Base-by-base conservation (phyloP, 2,329 filamentous ascomycete genomes). In the Chrysoporthe austroafricana region DNA sequence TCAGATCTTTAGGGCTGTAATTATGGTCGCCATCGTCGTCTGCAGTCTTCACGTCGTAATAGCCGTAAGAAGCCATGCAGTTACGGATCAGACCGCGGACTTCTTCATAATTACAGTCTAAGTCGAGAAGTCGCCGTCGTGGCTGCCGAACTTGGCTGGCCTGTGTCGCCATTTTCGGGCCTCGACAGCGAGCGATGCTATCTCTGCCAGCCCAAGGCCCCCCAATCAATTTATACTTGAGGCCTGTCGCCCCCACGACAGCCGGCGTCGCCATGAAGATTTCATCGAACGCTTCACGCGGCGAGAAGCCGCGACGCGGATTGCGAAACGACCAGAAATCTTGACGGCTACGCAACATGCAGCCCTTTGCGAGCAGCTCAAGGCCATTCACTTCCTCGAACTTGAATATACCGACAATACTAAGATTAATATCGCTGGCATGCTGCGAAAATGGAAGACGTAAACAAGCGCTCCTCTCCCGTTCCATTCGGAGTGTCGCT, bases 381-480 rank as follows among this genome's bases (percentile, higher is more conserved):
- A 71, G 48, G 63, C 56, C 21, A 62, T 65, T 64, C 62, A 71
- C 34, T 73, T 72, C 60, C 66, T 73, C 50, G 63, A 61, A 56
- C 71, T 66, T 59, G 69, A 66, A 42, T 73, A 69, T 65, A 57
- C 70, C 62, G 66, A 72, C 43, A 54, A 60, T 43, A 73, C 72
- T 5, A 73, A 74, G 64, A 69, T 71, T 26, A 74, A 74, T 52
- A 66, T 74, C 66, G 56, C 66, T 42, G 60, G 71, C 39, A 67
- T 72, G 43, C 65, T 74, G 64, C 66, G 67, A 59, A 73, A 73
- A 70, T 73, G 52, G 64, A 73, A 72, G 43, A 69, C 66, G 69
- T 71, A 71, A 66, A 70, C 21, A 65, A 43, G 57, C 43, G 44
- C 21, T 16, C 16, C 14, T 3, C 50, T 34, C 21, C 5, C 32